Conservation (phyloP, 1,284 basidiomycete species). For the Ceratobasidium sp. region DNA sequence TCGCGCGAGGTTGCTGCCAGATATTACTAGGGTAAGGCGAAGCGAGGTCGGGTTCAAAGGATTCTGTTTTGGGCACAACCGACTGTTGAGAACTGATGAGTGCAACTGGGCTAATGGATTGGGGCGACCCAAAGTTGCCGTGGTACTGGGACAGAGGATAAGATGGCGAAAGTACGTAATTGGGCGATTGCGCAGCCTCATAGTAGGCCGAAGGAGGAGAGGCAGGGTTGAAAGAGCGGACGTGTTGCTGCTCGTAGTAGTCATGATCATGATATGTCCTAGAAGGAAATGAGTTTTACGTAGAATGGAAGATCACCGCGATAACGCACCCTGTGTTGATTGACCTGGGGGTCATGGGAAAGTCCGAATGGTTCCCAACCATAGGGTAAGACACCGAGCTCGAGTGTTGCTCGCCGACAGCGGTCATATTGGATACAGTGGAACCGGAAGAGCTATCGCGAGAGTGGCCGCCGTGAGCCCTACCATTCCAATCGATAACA, state of each 20-base stretch:
- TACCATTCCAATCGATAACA: slow-evolving; percentile 31
- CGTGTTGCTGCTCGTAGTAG: slow-evolving; percentile 17
- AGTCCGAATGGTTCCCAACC: slow-evolving; percentile 9
- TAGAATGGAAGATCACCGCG: background rate
- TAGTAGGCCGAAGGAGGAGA: slow-evolving; percentile 26
- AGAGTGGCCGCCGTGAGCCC: slow-evolving; percentile 30
- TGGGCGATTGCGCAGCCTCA: slow-evolving; percentile 24
- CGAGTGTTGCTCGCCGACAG: slow-evolving; percentile 17
- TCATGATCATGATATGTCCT: slow-evolving; percentile 31
- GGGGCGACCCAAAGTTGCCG: slow-evolving; percentile 28
- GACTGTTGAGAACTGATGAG: slow-evolving; percentile 15
- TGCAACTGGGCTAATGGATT: slow-evolving; percentile 25
- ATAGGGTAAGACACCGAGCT: slow-evolving; percentile 15
- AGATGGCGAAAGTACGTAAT: slow-evolving; percentile 31
- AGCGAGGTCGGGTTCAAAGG: slow-evolving; percentile 22
- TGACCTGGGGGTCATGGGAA: slow-evolving; percentile 30
- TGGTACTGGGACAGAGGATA: slow-evolving; percentile 7
- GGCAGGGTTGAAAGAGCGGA: slow-evolving; percentile 18
- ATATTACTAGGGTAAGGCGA: slow-evolving; percentile 16
- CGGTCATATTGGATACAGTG: slow-evolving; percentile 18
- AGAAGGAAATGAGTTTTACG: slow-evolving; percentile 4
- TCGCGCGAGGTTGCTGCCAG: slow-evolving; percentile 16
- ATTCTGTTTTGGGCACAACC: slow-evolving; percentile 30
- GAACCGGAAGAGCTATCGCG: slow-evolving; percentile 37
- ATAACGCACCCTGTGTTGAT: slow-evolving; percentile 10